These are phyloP conservation scores for Tolypocladium album DNA, from an alignment of 2,329 filamentous ascomycete genomes.

Conservation along the genomic window DNA sequence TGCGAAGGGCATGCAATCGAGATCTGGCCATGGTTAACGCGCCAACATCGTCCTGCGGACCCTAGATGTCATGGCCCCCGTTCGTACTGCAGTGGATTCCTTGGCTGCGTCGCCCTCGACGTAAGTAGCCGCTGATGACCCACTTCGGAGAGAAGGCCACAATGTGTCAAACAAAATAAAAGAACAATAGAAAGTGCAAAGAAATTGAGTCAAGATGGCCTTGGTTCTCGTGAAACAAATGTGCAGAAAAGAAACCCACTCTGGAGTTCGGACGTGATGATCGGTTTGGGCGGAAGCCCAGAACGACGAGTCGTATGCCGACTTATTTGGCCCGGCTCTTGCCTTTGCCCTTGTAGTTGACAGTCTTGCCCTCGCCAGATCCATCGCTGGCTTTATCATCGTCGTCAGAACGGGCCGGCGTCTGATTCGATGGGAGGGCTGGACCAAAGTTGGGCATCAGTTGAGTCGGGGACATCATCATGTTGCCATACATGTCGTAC, in stretches of 20 bases:
- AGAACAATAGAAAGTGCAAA: not conserved
- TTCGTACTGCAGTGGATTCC: not conserved
- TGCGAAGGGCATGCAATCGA: not conserved
- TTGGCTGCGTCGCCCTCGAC: not conserved
- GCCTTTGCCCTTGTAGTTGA: not conserved
- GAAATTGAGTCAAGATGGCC: too few species aligned
- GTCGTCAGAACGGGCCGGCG: not conserved
- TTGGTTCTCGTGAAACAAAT: not conserved
- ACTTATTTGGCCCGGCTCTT: not conserved
- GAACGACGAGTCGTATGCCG: not conserved
- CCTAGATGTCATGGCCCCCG: not conserved
- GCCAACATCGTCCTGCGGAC: too few species aligned
- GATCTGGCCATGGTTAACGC: not conserved
- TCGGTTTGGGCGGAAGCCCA: not conserved
- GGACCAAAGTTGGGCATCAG: constrained; percentile 9
- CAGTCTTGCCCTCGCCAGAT: not conserved
- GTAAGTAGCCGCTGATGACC: not conserved
- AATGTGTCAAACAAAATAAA: not conserved
- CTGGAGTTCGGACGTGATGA: not conserved
- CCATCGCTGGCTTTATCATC: not conserved
- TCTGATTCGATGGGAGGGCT: not conserved
- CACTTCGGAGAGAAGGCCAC: not conserved
- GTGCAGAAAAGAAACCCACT: not conserved
- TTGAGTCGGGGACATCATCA: constrained; percentile 9
- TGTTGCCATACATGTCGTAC: constrained; percentile 10